phyloP scores from a whole-genome alignment of 495 filamentous ascomycete genomes.

The Tetracladium setigerum region DNA sequence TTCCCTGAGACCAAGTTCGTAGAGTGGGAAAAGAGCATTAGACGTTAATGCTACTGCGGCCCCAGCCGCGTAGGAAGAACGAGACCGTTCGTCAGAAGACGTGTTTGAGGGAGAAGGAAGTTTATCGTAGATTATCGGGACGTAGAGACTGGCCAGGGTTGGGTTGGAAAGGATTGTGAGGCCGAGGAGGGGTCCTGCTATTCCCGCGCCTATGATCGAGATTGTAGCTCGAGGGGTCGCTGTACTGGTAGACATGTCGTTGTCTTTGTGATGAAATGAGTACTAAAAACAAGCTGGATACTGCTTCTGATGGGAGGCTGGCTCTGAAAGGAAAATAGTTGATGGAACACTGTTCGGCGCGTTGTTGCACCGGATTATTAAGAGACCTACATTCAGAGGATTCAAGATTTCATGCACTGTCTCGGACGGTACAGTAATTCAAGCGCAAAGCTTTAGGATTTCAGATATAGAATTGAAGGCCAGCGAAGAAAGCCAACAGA shows the following conservation, averaged over 20 bases:
- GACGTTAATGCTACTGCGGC: conserved; percentile 6
- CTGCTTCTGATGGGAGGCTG: too few species aligned
- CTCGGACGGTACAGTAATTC: too few species aligned
- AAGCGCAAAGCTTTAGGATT: too few species aligned
- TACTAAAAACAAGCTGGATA: too few species aligned
- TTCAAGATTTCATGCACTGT: too few species aligned
- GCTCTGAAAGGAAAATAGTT: too few species aligned
- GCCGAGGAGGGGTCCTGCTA: conserved; percentile 40
- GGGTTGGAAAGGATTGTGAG: conserved; percentile 29
- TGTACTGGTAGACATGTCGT: too few species aligned
- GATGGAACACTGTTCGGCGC: too few species aligned
- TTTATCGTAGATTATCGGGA: conserved; percentile 8
- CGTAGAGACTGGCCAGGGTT: background rate
- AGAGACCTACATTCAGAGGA: conserved; percentile 37
- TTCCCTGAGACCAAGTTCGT: conserved; percentile 2
- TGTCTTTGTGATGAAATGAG: too few species aligned
- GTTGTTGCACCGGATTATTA: conserved; percentile 21
- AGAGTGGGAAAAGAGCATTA: conserved; percentile 9
- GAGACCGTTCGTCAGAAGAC: too few species aligned
- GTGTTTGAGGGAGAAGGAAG: background rate
- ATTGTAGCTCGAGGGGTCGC: conserved; percentile 30
- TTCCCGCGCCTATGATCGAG: conserved; percentile 37
- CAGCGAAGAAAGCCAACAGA: too few species aligned
- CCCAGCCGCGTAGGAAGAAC: background rate
- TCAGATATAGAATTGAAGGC: too few species aligned